Evolutionary conservation across 331 rosid species (phyloP), one percentile per base, ranked within the genome.

Genomic region (Telfairia occidentalis): DNA sequence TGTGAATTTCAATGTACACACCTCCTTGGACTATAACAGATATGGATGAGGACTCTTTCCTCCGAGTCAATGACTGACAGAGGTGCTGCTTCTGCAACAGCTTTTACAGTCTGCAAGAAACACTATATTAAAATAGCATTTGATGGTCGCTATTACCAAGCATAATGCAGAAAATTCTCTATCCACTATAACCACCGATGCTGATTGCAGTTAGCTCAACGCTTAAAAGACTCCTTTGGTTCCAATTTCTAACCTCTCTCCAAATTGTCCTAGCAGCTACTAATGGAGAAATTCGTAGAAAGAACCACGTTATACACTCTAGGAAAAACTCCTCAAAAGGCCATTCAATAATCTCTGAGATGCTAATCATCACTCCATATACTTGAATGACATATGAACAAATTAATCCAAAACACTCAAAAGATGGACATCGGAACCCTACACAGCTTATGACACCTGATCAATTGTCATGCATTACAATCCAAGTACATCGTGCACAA

Each of bases 1-100:
- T 7, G 26, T 42, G 28, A 7, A 34, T 21, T 64, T 46, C 54
- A 2, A 69, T 49, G n/a, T 19, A 76, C 12, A 46, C 69, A 94
- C 98, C 97, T 91, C 81, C 89, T 86, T 15, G 97, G 98, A 78
- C 97, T 87, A 61, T 87, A 90, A 82, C 86, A 87, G 54, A 89
- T 85, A 82, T 94, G 96, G 81, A 94, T 79, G 74, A 94, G 96
- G 73, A 94, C 76, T 79, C 96, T 88, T 81, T 88, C 96, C 49
- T 82, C 89, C 88, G 80, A 81, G 57, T 86, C 91, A 81, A 16
- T 72, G 73, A 55, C 89, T 29, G 73, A 77, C 71, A 82, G 29
- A 1, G 92, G 86, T 0, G 96, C 88, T 49, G 96, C 96, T 49
- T 90, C 92, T 75, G 96, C 89, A 75, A 90, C 92, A 55, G 80